A percentile compares a stretch with the other conserved stretches of the same genome.
These are phyloP conservation scores for Aspergillus affinis DNA, from an alignment of 495 filamentous ascomycete genomes.

Conservation along the genomic window DNA sequence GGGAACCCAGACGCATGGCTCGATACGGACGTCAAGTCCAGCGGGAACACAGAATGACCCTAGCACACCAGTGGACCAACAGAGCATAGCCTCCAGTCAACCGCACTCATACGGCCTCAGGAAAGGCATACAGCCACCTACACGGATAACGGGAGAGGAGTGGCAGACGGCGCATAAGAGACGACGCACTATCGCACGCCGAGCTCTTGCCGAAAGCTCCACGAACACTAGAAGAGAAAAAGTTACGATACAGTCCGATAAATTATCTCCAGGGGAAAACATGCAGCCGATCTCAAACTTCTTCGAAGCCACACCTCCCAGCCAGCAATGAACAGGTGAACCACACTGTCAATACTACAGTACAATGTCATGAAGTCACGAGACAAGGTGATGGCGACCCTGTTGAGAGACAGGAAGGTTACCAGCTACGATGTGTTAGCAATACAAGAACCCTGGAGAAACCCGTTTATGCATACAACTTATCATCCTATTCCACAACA, in stretches of 20 bases:
- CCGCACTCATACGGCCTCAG: background rate
- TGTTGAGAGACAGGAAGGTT: conserved; percentile 9
- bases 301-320: conserved; percentile 7
- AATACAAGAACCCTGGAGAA: conserved; percentile 12
- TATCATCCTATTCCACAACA: conserved; percentile 10
- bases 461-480: conserved; percentile 10
- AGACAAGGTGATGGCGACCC: conserved; percentile 11
- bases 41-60: background rate
- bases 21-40: background rate
- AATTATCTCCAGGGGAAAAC: conserved; percentile 8
- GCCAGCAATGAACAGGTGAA: conserved; percentile 7
- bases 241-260: conserved; percentile 3
- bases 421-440: conserved; percentile 8
- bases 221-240: conserved; percentile 6
- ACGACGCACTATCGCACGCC: conserved; percentile 9
- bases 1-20: background rate
- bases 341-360: conserved; percentile 9
- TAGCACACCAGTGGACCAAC: conserved; percentile 1
- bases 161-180: conserved; percentile 7
- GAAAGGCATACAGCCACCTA: background rate
- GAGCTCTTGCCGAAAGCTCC: conserved; percentile 9
- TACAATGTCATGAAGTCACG: conserved; percentile 9
- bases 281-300: conserved; percentile 9
- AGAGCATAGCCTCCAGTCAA: conserved; percentile 1
- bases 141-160: conserved; percentile 2